A percentile compares a stretch with the other conserved stretches of the same genome.
phyloP scores from a whole-genome alignment of 176 grass and related monocot genomes.

The Urochloa ruziziensis region DNA sequence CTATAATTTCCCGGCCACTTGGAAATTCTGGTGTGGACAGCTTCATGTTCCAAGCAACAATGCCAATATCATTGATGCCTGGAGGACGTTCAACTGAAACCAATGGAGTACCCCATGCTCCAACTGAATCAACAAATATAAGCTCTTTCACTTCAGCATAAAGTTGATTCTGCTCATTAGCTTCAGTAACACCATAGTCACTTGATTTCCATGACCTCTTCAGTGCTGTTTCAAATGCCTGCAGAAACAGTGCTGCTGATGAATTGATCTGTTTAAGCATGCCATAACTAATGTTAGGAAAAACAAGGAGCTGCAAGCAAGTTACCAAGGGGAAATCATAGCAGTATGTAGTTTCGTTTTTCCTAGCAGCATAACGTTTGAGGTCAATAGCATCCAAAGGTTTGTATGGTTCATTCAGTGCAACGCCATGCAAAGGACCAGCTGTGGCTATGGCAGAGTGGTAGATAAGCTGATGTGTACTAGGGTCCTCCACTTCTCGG shows the following conservation, averaged over 20 bases:
- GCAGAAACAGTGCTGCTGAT: conserved; percentile 26
- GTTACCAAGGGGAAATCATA: conserved; percentile 96
- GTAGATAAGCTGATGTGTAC: conserved; percentile 68
- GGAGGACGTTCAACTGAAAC: conserved; percentile 63
- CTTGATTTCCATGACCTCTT: conserved; percentile 73
- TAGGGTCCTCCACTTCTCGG: conserved; percentile 78
- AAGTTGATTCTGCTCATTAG: conserved; percentile 44
- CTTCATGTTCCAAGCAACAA: conserved; percentile 96
- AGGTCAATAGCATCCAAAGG: conserved; percentile 76
- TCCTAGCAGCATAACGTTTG: conserved; percentile 83
- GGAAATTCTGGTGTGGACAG: conserved; percentile 92
- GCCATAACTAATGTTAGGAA: neutral
- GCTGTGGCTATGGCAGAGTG: conserved; percentile 50
- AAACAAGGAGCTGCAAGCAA: conserved; percentile 16
- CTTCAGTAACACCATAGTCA: conserved; percentile 38
- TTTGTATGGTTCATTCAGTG: conserved; percentile 65
- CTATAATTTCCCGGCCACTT: conserved; percentile 82
- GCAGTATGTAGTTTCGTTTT: conserved; percentile 93
- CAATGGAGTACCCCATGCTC: conserved; percentile 76
- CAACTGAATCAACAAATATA: conserved; percentile 62
- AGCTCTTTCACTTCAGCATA: conserved; percentile 77
- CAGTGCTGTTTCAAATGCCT: conserved; percentile 97
- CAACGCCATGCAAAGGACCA: conserved; percentile 80
- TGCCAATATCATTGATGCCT: conserved; percentile 78
- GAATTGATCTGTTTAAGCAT: conserved; percentile 32